Evolutionary conservation across 345 rosid genomes (phyloP), one percentile per base, ranked within the genome.

Genomic region (Lepidium didymum): DNA sequence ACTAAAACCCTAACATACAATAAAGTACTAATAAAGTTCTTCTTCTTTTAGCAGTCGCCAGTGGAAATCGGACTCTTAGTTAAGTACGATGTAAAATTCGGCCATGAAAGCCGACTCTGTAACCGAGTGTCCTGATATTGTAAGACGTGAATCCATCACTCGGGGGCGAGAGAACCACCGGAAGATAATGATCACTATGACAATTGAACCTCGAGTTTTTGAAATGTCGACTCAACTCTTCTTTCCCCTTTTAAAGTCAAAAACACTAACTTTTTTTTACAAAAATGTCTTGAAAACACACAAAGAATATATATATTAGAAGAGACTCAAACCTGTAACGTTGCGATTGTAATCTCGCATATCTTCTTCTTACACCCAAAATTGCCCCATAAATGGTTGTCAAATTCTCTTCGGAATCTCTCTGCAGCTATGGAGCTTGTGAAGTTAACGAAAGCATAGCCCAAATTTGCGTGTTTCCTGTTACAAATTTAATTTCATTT

Each of bases 391-490:
- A 61, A 18, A 3, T 1, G 31, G 1, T 75, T 54, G 7, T 74
- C 12, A 5, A 73, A 80, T 0, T 58, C 76, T n/a, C 7, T 13
- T 0, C 2, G 10, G 33, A 84, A 84, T 16, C 80, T 71, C 4
- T 33, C 42, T 0, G 91, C 91, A 0, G 74, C 88, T 0, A 10
- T 50, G 0, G 68, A n/a, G 25, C 41, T 79, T 0, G 91, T 84
- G 67, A 86, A 86, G 36, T 84, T 86, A 1, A 84, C 88, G 10
- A 86, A 86, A 0, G 91, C 91, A 29, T 75, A 86, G 0, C 91
- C 91, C n/a, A 79, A 57, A 51, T 86, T 86, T 0, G 54, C 61
- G 2, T 35, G 13, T 18, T 23, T 57, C 66, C 77, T 73, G 44
- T 18, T 52, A 23, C 53, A 60, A 3, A 43, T 14, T 18, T 6